Base-by-base conservation (phyloP, 2,329 filamentous ascomycete genomes). In the Hypomyces rosellus region DNA sequence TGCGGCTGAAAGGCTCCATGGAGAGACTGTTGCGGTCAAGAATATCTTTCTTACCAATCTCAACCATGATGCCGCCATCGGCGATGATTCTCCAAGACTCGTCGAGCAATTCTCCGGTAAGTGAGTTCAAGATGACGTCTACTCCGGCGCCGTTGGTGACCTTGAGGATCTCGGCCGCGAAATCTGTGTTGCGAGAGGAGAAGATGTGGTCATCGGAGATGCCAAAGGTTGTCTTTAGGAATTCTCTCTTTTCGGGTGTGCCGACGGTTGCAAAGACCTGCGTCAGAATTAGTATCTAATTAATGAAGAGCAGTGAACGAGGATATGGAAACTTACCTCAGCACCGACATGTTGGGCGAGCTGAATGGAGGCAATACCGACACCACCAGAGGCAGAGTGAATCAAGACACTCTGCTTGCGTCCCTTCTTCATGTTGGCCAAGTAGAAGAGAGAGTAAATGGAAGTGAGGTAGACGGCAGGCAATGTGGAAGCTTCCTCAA, bases 191-290 rank as follows among this genome's bases (percentile, higher is more conserved):
- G 9, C 65, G 60, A 22, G 60, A 63, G 6, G 55, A 61, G 49
- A 73, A 62, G 3, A 72, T 67, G n/a, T 66, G 64, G 7, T 62
- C 59, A 8, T 61, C 53, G 0, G 63, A 64, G 13, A 71, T 60
- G 9, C 59, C 57, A 44, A 60, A 65, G 1, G 48, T 41, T 0
- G 62, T 53, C 13, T 55, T 57, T 6, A 70, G 45, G 3, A 64
- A 47, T 42, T 13, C 43, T 7, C 54, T 53, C 52, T 70, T 69
- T 8, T 59, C 62, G 3, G 54, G 33, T 1, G 59, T 57, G 4
- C 63, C 57, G 1, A 69, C 69, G 0, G 68, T 74, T 1, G 63
- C 65, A 33, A 69, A 72, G 2, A 77, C 55, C 9, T 69, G 20
- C 59, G 58, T 12, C 56, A 16, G 4, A 55, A 57, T 3, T 59